Evolutionary conservation across 345 rosid species (phyloP), one percentile per base, ranked within the genome.

Genomic region (Aegle marmelos): DNA sequence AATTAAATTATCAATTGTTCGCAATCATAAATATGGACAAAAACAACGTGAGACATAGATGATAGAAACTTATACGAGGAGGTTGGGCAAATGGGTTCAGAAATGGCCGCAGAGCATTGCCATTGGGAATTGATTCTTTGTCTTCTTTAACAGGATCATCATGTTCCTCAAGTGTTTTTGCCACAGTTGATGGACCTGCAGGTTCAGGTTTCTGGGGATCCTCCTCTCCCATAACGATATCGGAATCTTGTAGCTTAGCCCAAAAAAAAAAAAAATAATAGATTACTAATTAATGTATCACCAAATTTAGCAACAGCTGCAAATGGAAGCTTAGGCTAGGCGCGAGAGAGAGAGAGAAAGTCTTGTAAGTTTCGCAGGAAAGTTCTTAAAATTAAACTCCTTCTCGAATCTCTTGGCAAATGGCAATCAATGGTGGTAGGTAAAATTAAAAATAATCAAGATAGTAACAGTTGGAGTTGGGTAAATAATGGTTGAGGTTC

Each of bases 161-260:
- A 16, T 30, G 77, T 25, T 77, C 78, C 59, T 63, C 67, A 63
- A 37, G 31, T 22, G 48, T 33, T 34, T 56, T 17, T 33, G 73
- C 24, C 66, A 53, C 58, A 48, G 82, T 72, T n/a, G 71, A 76
- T 45, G 77, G 37, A 1, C 73, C 27, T 22, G 59, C 75, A 34
- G 70, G 9, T 68, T 77, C 85, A 58, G n/a, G 69, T 68, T 70
- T 78, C 68, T 36, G 68, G 72, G 78, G 56, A 37, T 73, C 85
- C 75, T 80, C 83, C 72, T 83, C 87, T 14, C 70, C 87, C 89
- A 86, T 83, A 33, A 83, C 75, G 73, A 0, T 67, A 78, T 16
- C 79, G 81, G 50, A 45, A 45, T 45, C 50, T 79, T 81, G 69
- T 58, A 85, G 62, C 78, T 82, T 81, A 74, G 82, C 80, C 77